Evolutionary conservation across 1,139 yeast species (phyloP).

Genomic region (Scheffersomyces titani): DNA sequence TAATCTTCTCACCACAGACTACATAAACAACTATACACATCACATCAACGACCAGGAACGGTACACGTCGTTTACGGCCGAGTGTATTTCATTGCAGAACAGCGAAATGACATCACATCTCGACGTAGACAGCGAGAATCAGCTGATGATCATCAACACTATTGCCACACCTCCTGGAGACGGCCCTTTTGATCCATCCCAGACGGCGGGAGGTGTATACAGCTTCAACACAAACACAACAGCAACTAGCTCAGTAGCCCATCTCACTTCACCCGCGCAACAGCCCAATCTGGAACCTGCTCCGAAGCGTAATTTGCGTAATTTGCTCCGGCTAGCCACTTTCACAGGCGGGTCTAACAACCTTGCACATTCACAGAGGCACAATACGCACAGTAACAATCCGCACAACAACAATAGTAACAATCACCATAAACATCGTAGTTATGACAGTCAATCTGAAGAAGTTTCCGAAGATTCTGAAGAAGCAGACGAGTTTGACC

Average conservation of each 20-base stretch:
- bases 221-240: neutral
- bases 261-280: neutral
- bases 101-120: slow-evolving; percentile 41
- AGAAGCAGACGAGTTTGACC: slow-evolving; percentile 7
- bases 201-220: neutral
- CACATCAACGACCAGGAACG: slow-evolving; percentile 14
- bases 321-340: slow-evolving; percentile 3
- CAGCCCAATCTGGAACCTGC: neutral
- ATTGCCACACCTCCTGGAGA: slow-evolving; percentile 2
- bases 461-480: neutral
- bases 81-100: slow-evolving; percentile 40
- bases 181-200: neutral
- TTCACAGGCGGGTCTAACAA: neutral
- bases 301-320: slow-evolving; percentile 1
- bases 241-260: neutral
- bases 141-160: slow-evolving; percentile 2
- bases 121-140: slow-evolving; percentile 11
- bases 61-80: slow-evolving; percentile 36
- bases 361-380: slow-evolving; percentile 2
- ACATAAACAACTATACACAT: slow-evolving; percentile 1
- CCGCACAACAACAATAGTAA: neutral
- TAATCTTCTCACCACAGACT: slow-evolving; percentile 1
- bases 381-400: neutral
- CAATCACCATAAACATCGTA: slow-evolving; percentile 1
- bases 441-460: slow-evolving; percentile 1